Evolutionary conservation across 208 protist genomes (phyloP).

Genomic region (Acanthamoeba culbertsoni): DNA sequence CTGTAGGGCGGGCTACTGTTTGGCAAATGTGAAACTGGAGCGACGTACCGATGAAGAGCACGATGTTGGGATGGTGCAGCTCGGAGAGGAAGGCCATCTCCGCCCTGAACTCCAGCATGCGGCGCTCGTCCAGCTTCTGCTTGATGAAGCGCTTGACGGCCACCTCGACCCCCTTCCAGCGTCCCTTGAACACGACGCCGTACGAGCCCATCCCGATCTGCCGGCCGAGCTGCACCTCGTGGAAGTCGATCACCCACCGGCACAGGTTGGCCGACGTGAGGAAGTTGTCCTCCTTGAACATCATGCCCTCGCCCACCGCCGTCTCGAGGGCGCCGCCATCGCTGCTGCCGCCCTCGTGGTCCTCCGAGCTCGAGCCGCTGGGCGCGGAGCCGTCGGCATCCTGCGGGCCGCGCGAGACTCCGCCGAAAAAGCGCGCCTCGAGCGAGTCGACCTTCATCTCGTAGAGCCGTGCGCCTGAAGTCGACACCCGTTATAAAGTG

Average conservation of each 20-base stretch:
- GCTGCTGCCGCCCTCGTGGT: neutral
- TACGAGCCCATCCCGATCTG: neutral
- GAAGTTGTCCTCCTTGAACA: conserved; percentile 9
- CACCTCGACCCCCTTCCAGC: conserved; percentile 20
- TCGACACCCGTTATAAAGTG: neutral
- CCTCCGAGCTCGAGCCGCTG: neutral
- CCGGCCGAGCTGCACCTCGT: neutral
- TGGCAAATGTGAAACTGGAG: neutral
- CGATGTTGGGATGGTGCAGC: conserved; percentile 28
- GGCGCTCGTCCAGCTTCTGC: conserved; percentile 18
- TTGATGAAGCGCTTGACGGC: conserved; percentile 39
- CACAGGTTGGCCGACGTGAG: conserved; percentile 34
- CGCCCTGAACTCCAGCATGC: conserved; percentile 11
- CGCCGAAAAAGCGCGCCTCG: neutral
- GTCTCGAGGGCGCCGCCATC: neutral
- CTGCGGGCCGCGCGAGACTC: neutral
- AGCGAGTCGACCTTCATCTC: neutral
- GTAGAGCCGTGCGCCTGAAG: neutral
- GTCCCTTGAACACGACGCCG: neutral
- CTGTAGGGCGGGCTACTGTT: no score
- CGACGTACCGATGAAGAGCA: neutral
- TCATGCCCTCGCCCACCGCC: neutral
- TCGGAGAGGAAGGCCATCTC: conserved; percentile 23
- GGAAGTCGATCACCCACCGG: conserved; percentile 8
- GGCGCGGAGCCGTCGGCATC: neutral